phyloP scores from a whole-genome alignment of 176 grass and related monocot genomes.

The Ensete glaucum region DNA sequence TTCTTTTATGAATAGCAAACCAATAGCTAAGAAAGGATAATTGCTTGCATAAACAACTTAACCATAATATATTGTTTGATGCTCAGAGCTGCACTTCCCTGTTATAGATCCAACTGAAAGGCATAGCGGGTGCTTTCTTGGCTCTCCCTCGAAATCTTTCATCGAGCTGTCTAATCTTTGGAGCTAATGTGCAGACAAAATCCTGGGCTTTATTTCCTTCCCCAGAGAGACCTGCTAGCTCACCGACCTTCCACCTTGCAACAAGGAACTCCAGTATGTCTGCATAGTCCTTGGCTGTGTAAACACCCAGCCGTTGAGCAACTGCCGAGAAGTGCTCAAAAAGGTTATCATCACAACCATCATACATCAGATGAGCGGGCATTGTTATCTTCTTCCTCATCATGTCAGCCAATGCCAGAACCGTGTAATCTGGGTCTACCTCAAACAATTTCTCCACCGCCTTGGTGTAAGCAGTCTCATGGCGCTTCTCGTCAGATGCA shows the following conservation, averaged over 20 bases:
- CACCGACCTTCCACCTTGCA: not conserved
- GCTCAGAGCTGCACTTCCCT: slow-evolving; percentile 6
- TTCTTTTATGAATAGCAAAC: not conserved
- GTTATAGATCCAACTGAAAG: slow-evolving; percentile 12
- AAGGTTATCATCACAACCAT: slow-evolving; percentile 2
- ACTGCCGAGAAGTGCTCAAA: slow-evolving; percentile 9
- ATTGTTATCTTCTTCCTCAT: slow-evolving; percentile 16
- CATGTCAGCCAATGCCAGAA: slow-evolving; percentile 14
- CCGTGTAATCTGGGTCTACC: slow-evolving; percentile 7
- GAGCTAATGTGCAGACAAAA: slow-evolving; percentile 9
- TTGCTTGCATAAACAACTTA: not conserved
- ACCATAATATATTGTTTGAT: not conserved
- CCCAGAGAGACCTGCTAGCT: slow-evolving; percentile 5
- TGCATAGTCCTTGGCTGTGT: slow-evolving; percentile 13
- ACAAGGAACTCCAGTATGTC: slow-evolving; percentile 15
- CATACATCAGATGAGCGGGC: slow-evolving; percentile 9
- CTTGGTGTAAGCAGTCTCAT: slow-evolving; percentile 12
- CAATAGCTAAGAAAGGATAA: not conserved
- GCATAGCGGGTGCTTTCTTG: not conserved
- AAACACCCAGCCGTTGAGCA: not conserved
- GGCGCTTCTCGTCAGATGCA: slow-evolving; percentile 12
- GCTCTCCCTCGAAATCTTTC: slow-evolving; percentile 11
- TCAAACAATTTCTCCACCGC: slow-evolving; percentile 19
- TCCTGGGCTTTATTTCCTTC: slow-evolving; percentile 15
- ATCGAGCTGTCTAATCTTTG: not conserved